These are phyloP conservation scores for Aspergillus melleus DNA, from an alignment of 2,329 filamentous ascomycete genomes.

Conservation along the genomic window DNA sequence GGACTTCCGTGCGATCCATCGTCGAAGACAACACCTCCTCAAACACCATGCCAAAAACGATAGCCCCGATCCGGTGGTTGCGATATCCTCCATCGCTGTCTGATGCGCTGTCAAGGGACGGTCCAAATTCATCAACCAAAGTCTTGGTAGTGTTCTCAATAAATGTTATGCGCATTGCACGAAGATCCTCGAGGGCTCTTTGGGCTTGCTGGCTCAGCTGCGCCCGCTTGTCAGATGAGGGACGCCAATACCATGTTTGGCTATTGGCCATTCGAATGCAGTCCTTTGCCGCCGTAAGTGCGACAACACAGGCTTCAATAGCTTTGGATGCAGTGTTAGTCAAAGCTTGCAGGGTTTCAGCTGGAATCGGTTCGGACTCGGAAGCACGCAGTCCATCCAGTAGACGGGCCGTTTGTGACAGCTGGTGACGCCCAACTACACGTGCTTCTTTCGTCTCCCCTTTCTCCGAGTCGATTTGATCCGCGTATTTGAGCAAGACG, in stretches of 20 bases:
- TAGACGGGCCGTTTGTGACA: conserved; percentile 35
- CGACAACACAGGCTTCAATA: conserved; percentile 29
- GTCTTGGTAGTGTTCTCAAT: conserved; percentile 41
- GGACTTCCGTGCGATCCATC: conserved; percentile 6
- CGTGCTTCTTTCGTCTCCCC: conserved; percentile 2
- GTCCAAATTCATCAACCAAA: conserved; percentile 29
- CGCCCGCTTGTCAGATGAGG: conserved; percentile 20
- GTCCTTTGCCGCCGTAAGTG: conserved; percentile 21
- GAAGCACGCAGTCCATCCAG: conserved; percentile 41
- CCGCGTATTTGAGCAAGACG: neutral
- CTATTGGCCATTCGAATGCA: conserved; percentile 31
- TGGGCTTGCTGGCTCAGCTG: conserved; percentile 23
- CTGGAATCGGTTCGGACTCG: conserved; percentile 34
- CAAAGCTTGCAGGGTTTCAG: conserved; percentile 36
- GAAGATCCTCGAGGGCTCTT: conserved; percentile 26
- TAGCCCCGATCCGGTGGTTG: conserved; percentile 33
- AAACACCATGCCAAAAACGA: conserved; percentile 51
- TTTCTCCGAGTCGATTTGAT: conserved; percentile 4
- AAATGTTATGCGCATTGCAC: conserved; percentile 23
- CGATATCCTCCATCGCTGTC: conserved; percentile 21
- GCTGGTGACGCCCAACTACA: conserved; percentile 31
- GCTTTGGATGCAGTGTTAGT: conserved; percentile 26
- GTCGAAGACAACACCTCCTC: conserved; percentile 43
- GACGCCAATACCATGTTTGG: conserved; percentile 28
- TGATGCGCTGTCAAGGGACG: conserved; percentile 5